phyloP scores from a whole-genome alignment of 2,329 filamentous ascomycete species.

The Lachnellula arida region DNA sequence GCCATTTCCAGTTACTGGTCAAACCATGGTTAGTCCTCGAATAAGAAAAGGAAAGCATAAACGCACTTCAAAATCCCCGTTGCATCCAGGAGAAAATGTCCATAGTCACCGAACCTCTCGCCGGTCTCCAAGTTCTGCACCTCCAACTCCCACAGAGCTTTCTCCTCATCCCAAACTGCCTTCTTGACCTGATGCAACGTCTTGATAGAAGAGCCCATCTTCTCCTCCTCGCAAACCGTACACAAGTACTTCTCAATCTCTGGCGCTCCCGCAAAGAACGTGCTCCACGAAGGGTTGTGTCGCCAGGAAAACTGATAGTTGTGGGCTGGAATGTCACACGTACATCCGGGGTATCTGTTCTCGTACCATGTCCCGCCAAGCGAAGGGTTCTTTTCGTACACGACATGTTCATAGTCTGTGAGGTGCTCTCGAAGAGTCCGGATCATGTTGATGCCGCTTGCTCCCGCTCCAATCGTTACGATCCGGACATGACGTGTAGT shows the following conservation, averaged over 20 bases:
- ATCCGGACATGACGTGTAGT: constrained; percentile 12
- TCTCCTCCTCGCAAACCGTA: constrained; percentile 43
- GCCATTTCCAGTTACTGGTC: constrained; percentile 51
- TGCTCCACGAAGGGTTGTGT: constrained; percentile 54
- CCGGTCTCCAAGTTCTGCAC: constrained; percentile 26
- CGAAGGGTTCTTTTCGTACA: constrained; percentile 53
- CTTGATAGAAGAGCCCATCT: constrained; percentile 40
- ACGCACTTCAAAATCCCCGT: constrained; percentile 33
- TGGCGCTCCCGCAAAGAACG: constrained; percentile 49
- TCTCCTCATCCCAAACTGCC: constrained; percentile 13
- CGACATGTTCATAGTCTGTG: constrained; percentile 39
- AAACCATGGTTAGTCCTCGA: not conserved
- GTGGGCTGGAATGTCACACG: constrained; percentile 51
- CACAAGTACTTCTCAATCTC: constrained; percentile 54
- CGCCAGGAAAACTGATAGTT: constrained; percentile 60
- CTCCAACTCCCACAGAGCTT: constrained; percentile 10
- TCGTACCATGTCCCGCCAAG: constrained; percentile 56
- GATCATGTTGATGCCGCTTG: constrained; percentile 42
- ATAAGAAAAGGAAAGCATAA: not conserved
- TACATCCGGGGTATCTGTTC: constrained; percentile 54
- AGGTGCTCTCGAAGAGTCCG: constrained; percentile 43
- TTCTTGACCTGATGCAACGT: constrained; percentile 39
- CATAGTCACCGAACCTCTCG: constrained; percentile 40
- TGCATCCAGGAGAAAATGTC: constrained; percentile 46
- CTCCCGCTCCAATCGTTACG: constrained; percentile 45